Evolutionary conservation across 2,329 filamentous ascomycete species (phyloP), one percentile per base, ranked within the genome.

Genomic region (Nothophoma quercina): DNA sequence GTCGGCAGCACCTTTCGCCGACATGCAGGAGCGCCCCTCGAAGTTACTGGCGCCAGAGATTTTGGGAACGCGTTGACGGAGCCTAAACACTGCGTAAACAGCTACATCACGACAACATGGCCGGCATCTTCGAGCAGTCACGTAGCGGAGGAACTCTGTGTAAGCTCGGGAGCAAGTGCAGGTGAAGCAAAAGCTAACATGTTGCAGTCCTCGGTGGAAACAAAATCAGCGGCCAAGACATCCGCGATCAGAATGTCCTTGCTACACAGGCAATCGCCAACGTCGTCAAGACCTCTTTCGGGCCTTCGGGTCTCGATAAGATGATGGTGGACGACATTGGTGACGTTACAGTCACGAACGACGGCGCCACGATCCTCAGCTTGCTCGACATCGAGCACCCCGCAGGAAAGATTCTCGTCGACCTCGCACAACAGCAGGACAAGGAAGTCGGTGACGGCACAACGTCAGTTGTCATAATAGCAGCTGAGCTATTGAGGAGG

Each of bases 311-410:
- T 40, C 85, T 99, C 63, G 95, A 99, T 77, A 99, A 99, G 85
- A 99, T 99, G 95, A 98, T 99, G 95, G 95, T 99, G 68, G 95
- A 99, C 79, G 95, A 99, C 75, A 98, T 99, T 76, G 95, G 95
- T 72, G 95, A 99, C 81, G 95, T 99, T 54, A 99, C 95, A 56
- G 95, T 99, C 53, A 99, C 95, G 63, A 99, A 99, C 78, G 95
- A 99, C 77, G 95, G 95, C 72, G 95, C 95, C 48, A 99, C 95
- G 26, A 99, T 99, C 70, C 86, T 99, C 64, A 91, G 87, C 75
- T 83, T 99, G 71, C 85, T 99, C 72, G 95, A 98, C 73, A 93
- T 99, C 71, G 93, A 99, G 77, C 93, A 99, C 78, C 95, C 95
- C 47, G 95, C 95, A 50, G 95, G 95, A 74, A 98, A 97, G 85